phyloP scores from a whole-genome alignment of 208 protist genomes.

The Leishmania amazonensis region DNA sequence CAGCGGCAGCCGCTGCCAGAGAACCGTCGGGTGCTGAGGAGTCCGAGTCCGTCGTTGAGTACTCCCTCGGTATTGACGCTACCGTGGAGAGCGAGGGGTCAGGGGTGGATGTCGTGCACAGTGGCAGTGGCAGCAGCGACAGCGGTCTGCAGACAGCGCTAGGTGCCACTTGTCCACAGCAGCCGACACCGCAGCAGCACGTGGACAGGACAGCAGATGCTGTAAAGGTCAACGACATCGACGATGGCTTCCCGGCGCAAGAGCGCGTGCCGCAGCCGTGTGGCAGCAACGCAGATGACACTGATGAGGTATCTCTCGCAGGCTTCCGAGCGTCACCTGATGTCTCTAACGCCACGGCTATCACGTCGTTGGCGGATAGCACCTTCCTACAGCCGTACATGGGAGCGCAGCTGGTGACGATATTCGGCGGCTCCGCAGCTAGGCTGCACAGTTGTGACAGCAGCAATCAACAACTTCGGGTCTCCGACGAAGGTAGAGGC shows the following conservation, averaged over 20 bases:
- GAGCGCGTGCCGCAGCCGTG: not conserved
- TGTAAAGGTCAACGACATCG: not conserved
- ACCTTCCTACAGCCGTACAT: conserved; percentile 16
- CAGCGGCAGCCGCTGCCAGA: not conserved
- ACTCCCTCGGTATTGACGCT: conserved; percentile 14
- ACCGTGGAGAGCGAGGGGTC: conserved; percentile 4
- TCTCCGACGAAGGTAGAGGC: not conserved
- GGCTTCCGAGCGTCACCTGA: conserved; percentile 10
- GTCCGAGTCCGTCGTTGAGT: conserved; percentile 23
- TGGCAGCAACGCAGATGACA: conserved; percentile 7
- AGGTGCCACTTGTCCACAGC: not conserved
- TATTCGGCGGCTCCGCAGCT: not conserved
- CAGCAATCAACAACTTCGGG: not conserved
- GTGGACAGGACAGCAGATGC: not conserved
- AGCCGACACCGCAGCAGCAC: not conserved
- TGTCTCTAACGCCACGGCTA: not conserved
- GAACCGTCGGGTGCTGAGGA: not conserved
- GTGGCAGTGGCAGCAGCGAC: not conserved
- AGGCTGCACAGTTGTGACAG: not conserved
- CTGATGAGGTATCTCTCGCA: not conserved
- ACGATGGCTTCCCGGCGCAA: not conserved
- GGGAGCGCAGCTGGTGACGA: conserved; percentile 13
- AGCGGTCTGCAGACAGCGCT: conserved; percentile 6
- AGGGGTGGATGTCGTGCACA: not conserved
- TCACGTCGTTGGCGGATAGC: conserved; percentile 11